phyloP scores from a whole-genome alignment of 2,329 filamentous ascomycete species.

The Aspergillus sp. region DNA sequence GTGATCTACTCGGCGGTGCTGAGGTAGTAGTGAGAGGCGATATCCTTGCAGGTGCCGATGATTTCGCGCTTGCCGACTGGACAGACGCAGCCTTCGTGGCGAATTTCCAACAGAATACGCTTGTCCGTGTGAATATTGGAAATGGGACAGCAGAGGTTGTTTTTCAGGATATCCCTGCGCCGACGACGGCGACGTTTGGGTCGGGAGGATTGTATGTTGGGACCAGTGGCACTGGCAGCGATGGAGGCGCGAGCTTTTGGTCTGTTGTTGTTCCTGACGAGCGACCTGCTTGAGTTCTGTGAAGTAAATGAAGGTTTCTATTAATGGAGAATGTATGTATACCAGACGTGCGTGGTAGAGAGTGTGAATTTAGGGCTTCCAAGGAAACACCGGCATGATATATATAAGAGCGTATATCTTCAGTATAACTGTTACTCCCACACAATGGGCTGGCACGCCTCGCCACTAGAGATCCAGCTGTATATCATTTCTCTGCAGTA shows the following conservation, averaged over 20 bases:
- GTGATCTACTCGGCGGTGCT: neutral
- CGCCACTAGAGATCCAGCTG: no score
- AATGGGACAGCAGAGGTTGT: neutral
- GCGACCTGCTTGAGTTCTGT: neutral
- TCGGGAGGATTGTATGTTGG: neutral
- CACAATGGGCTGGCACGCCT: no score
- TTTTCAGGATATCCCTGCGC: neutral
- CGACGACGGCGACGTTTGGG: neutral
- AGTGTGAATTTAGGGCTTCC: no score
- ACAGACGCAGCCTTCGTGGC: neutral
- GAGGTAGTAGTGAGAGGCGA: neutral
- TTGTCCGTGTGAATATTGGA: neutral
- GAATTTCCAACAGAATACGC: neutral
- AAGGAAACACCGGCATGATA: no score
- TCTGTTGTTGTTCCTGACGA: neutral
- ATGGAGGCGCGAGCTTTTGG: neutral
- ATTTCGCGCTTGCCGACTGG: neutral
- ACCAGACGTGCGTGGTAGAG: no score
- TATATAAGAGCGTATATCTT: no score
- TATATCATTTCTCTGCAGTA: no score
- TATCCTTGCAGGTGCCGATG: neutral
- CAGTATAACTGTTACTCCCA: no score
- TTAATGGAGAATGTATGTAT: no score
- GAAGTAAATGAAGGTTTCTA: no score
- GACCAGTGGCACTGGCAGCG: neutral